Percentiles rank a stretch among this genome's conserved stretches.
These are phyloP conservation scores for Hevea brasiliensis DNA, from an alignment of 345 rosid species.

Conservation along the genomic window DNA sequence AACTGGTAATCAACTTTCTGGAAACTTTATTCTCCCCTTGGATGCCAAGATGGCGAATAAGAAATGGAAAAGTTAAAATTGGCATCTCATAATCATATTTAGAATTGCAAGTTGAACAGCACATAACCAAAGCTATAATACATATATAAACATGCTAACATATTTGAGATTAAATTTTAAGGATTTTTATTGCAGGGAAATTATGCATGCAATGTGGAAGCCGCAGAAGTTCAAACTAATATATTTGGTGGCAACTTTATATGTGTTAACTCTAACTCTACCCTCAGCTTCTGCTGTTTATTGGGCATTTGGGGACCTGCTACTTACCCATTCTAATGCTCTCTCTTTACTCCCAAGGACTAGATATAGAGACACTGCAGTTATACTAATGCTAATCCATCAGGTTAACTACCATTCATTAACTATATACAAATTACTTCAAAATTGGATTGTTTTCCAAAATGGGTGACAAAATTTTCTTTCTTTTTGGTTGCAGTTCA, in stretches of 20 bases:
- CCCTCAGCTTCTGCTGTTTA: slow-evolving; percentile 97
- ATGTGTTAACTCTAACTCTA: slow-evolving; percentile 80
- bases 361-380: slow-evolving; percentile 72
- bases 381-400: slow-evolving; percentile 96
- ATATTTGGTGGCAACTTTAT: slow-evolving; percentile 80
- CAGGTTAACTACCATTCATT: slow-evolving; percentile 38
- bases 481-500: slow-evolving; percentile 48
- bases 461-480: background rate
- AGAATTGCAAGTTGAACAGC: no score
- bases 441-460: background rate
- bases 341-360: slow-evolving; percentile 76
- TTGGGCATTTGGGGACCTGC: slow-evolving; percentile 91
- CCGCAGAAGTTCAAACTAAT: slow-evolving; percentile 95
- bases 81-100: no score
- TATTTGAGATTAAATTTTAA: background rate
- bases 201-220: slow-evolving; percentile 99
- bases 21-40: background rate
- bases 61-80: background rate
- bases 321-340: slow-evolving; percentile 90
- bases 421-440: background rate
- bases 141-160: no score
- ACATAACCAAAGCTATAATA: background rate
- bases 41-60: background rate
- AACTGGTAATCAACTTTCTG: slow-evolving; percentile 8
- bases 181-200: slow-evolving; percentile 50